Evolutionary conservation across 768 basidiomycete genomes (phyloP), one percentile per base, ranked within the genome.

Genomic region (Paxillus ammoniavirescens): DNA sequence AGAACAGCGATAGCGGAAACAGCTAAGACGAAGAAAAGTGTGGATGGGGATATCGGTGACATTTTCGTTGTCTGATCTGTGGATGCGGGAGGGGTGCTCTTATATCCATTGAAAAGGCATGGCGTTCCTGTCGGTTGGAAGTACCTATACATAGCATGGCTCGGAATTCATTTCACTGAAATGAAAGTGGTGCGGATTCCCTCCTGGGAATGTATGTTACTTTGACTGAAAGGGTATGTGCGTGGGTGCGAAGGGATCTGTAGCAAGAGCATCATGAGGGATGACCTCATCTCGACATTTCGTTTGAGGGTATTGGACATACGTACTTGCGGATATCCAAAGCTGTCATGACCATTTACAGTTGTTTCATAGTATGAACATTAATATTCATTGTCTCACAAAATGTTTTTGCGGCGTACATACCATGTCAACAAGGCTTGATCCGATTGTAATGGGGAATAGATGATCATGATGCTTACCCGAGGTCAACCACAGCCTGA

Each of bases 91-190:
- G 14, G 17, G 38, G 13, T 15, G 30, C n/a, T 53, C 53, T 67
- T 65, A 60, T 66, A 65, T 43, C 35, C 14, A 18, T 44, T 13
- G 31, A 38, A 42, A 35, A 17, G n/a, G 5, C 26, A 53, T 35
- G 35, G 49, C 31, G 49, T 38, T 14, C 35, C 15, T 36, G 36
- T 37, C 15, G n/a, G 33, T 36, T 37, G 43, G 26, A 35, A 36
- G 41, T 40, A 42, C 8, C 57, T 47, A 47, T 33, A 52, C 38
- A 56, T 28, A 57, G 51, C 42, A 55, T 56, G 9, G 31, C n/a
- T 45, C 35, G 37, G 36, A 30, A 17, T 54, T 54, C 48, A 51
- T 58, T 56, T 52, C 55, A 42, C 35, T 26, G 50, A 47, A 31
- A 59, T 54, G 49, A 55, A 49, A 44, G 53, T 37, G 40, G 33